Base-by-base conservation (phyloP, 176 grass and related monocot genomes). In the Puya raimondii region DNA sequence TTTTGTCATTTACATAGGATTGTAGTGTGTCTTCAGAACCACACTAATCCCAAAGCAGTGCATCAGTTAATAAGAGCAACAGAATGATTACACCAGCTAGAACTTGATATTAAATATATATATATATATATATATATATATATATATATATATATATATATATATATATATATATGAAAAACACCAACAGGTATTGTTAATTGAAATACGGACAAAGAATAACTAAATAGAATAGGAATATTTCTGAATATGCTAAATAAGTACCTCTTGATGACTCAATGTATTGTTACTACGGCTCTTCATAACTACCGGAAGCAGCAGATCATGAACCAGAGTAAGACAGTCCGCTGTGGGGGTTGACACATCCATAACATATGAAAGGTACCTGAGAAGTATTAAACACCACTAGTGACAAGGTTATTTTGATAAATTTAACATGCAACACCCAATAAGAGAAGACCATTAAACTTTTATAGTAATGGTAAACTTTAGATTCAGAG, bases 311-410 rank as follows among this genome's bases (percentile, higher is more conserved):
- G 94, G 94, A 61, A 93, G 63, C 80, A 99, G 74, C 74, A 99
- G 83, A 74, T 93, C 94, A 64, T 91, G 87, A 71, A 99, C 80
- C 33, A 99, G 67, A 42, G 74, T 85, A 8, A 99, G 87, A 72
- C 94, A 99, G 65, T 99, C 94, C 59, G 85, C 81, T 42, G 94
- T 99, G 64, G 94, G 94, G 27, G 94, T 99, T 72, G 94, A 87
- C 49, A 99, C 80, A 81, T 99, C 94, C 94, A 99, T 90, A 65
- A 99, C 86, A 91, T 99, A 99, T 12, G 94, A 88, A 53, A 99
- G 87, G 50, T 93, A 97, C 82, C 93, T 97, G 72, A 69, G 58
- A 42, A 64, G 79, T 15, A 77, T 61, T 11, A 23, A 77, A 48
- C 33, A 50, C 56, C 33, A 15, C 17, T 42, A 16, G 59, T 63